These are phyloP conservation scores for Cronartium quercuum DNA, from an alignment of 1,284 basidiomycete species.

Conservation along the genomic window DNA sequence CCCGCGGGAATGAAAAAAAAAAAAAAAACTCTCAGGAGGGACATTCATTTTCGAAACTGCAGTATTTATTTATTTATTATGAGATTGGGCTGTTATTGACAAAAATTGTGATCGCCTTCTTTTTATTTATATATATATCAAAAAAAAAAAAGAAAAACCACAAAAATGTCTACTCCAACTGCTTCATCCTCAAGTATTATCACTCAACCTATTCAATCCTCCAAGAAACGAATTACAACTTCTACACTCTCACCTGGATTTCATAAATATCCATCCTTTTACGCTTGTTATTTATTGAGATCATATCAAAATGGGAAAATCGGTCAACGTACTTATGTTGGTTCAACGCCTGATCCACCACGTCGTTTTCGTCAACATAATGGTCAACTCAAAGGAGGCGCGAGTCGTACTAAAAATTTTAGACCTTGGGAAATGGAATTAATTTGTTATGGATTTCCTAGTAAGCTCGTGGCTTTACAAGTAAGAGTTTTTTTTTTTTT, in stretches of 20 bases:
- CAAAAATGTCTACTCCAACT: too few species aligned
- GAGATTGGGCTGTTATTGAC: too few species aligned
- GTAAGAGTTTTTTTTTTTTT: background rate
- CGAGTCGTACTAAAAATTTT: conserved; percentile 27
- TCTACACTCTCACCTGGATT: conserved; percentile 25
- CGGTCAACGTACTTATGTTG: conserved; percentile 22
- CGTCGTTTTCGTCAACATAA: conserved; percentile 33
- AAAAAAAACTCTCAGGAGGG: too few species aligned
- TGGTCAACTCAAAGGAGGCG: conserved; percentile 35
- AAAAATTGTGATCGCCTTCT: too few species aligned
- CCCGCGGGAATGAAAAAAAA: too few species aligned
- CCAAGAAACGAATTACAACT: conserved; percentile 2
- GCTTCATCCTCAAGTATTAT: too few species aligned
- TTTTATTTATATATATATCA: too few species aligned
- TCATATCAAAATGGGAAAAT: conserved; percentile 11
- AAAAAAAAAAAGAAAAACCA: too few species aligned
- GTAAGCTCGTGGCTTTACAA: conserved; percentile 32
- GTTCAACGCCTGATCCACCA: conserved; percentile 37
- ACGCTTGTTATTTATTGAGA: conserved; percentile 31
- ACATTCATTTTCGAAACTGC: too few species aligned
- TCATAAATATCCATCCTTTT: conserved; percentile 28
- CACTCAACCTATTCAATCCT: too few species aligned
- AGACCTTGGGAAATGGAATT: conserved; percentile 39
- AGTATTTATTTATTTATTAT: too few species aligned
- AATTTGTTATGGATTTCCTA: conserved; percentile 33